Conservation (phyloP, 2,329 filamentous ascomycete species). For the Exserohilum turcica region DNA sequence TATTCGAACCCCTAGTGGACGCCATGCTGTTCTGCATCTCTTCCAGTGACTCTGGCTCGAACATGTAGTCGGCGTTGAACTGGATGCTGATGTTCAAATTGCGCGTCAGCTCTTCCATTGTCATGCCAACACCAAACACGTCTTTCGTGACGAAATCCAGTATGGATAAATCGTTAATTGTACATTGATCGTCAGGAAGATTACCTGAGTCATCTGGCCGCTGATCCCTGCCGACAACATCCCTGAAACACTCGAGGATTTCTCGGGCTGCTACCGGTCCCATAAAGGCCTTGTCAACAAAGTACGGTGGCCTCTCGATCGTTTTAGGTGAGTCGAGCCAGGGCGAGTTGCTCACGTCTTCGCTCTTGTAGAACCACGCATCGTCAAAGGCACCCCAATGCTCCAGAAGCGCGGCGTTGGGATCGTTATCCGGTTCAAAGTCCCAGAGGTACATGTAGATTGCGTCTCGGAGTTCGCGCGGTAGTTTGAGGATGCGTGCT, state of each 20-base stretch:
- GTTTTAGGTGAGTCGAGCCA: background rate
- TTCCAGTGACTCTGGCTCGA: background rate
- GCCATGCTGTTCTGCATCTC: background rate
- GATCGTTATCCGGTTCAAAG: background rate
- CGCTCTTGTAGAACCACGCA: conserved; percentile 4
- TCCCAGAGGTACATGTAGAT: conserved; percentile 11
- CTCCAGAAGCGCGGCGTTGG: conserved; percentile 5
- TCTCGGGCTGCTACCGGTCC: conserved; percentile 3
- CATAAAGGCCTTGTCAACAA: conserved; percentile 11
- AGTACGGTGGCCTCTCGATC: conserved; percentile 8
- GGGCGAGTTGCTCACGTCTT: background rate
- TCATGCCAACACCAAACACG: conserved; percentile 6
- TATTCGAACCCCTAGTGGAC: background rate
- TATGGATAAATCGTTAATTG: conserved; percentile 2
- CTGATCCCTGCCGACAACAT: conserved; percentile 9
- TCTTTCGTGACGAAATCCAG: conserved; percentile 12
- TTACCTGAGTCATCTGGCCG: background rate
- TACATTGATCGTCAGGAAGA: conserved; percentile 3
- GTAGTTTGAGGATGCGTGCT: conserved; percentile 3
- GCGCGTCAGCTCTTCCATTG: conserved; percentile 6
- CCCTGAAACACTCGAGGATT: conserved; percentile 3
- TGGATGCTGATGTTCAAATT: conserved; percentile 13
- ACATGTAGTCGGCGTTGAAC: conserved; percentile 7
- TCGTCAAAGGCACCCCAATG: conserved; percentile 11
- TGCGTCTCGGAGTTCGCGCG: conserved; percentile 12